Conservation (phyloP, 1,284 basidiomycete genomes). For the Sporisorium scitamineum region DNA sequence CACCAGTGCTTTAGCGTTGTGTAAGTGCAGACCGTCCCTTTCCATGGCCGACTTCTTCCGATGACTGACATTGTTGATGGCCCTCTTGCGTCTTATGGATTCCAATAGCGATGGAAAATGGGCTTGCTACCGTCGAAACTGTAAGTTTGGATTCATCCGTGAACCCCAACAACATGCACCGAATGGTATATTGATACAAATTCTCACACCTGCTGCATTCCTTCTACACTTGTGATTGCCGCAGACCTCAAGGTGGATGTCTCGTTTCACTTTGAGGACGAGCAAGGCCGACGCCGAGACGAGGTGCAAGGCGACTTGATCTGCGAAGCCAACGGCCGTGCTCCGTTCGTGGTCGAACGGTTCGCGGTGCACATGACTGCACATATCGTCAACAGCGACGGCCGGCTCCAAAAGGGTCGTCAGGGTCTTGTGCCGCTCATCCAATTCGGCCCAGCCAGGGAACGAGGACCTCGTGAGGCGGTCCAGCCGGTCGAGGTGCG, state of each 20-base stretch:
- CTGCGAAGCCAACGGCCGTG: neutral
- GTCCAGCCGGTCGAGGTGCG: constrained; percentile 26
- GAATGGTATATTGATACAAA: neutral
- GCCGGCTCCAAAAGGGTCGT: constrained; percentile 22
- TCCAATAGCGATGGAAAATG: constrained; percentile 39
- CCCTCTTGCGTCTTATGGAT: neutral
- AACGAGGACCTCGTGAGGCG: constrained; percentile 40
- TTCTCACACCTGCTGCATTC: neutral
- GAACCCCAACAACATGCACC: neutral
- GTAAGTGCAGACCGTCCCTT: neutral
- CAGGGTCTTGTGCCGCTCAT: constrained; percentile 40
- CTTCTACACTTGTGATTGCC: too few relatives aligned
- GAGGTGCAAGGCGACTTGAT: constrained; percentile 15
- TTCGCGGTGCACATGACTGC: constrained; percentile 39
- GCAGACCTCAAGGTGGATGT: constrained; percentile 47
- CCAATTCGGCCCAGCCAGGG: constrained; percentile 48
- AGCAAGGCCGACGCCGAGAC: constrained; percentile 15
- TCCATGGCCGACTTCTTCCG: neutral
- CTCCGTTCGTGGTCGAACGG: constrained; percentile 13
- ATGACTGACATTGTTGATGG: neutral
- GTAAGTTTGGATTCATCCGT: neutral
- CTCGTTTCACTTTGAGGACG: constrained; percentile 28
- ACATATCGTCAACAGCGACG: constrained; percentile 27
- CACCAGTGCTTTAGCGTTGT: constrained; percentile 50
- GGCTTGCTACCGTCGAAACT: constrained; percentile 55